Evolutionary conservation across 805 yeast species (phyloP).

Genomic region (Saturnispora sanitii): DNA sequence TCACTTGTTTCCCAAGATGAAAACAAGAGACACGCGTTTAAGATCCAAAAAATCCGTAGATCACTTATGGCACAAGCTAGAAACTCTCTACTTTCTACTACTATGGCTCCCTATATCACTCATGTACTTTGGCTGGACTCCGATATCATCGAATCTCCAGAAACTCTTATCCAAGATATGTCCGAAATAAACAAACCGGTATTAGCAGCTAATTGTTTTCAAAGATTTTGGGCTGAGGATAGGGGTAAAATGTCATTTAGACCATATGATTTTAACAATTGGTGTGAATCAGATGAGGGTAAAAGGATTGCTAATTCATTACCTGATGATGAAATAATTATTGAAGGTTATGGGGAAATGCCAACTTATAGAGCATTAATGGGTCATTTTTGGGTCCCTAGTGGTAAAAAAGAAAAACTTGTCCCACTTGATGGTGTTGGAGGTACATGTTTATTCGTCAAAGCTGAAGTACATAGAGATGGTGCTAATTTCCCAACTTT

Average conservation of each 20-base stretch:
- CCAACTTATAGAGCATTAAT: constrained; percentile 91
- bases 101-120: constrained; percentile 79
- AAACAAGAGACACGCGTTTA: constrained; percentile 81
- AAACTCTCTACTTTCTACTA: constrained; percentile 81
- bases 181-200: constrained; percentile 79
- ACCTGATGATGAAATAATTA: constrained; percentile 83
- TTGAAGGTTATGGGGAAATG: constrained; percentile 89
- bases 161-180: constrained; percentile 76
- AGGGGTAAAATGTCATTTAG: constrained; percentile 50
- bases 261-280: constrained; percentile 92
- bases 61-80: constrained; percentile 89
- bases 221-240: constrained; percentile 56
- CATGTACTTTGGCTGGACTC: constrained; percentile 98
- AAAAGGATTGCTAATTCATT: constrained; percentile 58
- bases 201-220: constrained; percentile 87
- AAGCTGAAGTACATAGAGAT: constrained; percentile 96
- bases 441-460: constrained; percentile 91
- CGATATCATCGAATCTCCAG: constrained; percentile 85
- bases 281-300: constrained; percentile 85
- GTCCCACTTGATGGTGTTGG: constrained; percentile 96
- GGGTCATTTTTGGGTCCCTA: constrained; percentile 75
- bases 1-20: constrained; percentile 67
- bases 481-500: constrained; percentile 99
- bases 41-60: constrained; percentile 82
- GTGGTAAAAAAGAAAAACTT: constrained; percentile 53